These are phyloP conservation scores for Pleurotus citrinopileatus DNA, from an alignment of 768 basidiomycete genomes.

Conservation along the genomic window DNA sequence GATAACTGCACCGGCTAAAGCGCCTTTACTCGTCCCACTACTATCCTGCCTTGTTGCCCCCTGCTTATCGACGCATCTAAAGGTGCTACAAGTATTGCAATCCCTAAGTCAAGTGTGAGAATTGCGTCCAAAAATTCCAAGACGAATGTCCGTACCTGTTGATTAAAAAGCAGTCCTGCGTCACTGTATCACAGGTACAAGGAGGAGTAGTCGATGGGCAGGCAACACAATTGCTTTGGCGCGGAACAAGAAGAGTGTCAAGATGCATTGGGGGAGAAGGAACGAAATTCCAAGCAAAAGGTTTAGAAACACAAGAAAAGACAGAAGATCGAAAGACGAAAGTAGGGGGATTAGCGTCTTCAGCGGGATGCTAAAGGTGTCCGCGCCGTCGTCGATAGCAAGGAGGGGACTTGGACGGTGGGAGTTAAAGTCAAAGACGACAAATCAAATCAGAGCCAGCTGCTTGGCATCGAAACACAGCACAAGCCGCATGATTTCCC, in stretches of 20 bases:
- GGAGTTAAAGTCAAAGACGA: slow-evolving; percentile 1
- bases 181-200: slow-evolving; percentile 49
- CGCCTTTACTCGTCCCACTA: slow-evolving; percentile 59
- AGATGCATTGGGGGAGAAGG: slow-evolving; percentile 26
- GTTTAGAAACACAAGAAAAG: slow-evolving; percentile 18
- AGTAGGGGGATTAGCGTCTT: slow-evolving; percentile 20
- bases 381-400: slow-evolving; percentile 12
- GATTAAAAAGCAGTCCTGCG: slow-evolving; percentile 59
- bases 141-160: slow-evolving; percentile 43
- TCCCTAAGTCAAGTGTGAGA: slow-evolving; percentile 37
- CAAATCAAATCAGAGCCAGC: not conserved
- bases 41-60: slow-evolving; percentile 16
- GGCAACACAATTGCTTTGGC: slow-evolving; percentile 42
- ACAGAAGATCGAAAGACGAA: slow-evolving; percentile 19
- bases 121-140: not conserved
- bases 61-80: slow-evolving; percentile 44
- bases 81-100: slow-evolving; percentile 53
- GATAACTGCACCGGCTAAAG: slow-evolving; percentile 71
- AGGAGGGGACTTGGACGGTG: slow-evolving; percentile 11
- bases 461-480: not conserved
- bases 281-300: slow-evolving; percentile 30
- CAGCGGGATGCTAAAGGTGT: slow-evolving; percentile 15
- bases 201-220: slow-evolving; percentile 44
- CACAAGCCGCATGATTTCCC: not conserved
- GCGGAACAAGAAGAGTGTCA: slow-evolving; percentile 33